These are phyloP conservation scores for Paecilomyces dactylethromorphus DNA, from an alignment of 2,329 filamentous ascomycete species.

Conservation along the genomic window DNA sequence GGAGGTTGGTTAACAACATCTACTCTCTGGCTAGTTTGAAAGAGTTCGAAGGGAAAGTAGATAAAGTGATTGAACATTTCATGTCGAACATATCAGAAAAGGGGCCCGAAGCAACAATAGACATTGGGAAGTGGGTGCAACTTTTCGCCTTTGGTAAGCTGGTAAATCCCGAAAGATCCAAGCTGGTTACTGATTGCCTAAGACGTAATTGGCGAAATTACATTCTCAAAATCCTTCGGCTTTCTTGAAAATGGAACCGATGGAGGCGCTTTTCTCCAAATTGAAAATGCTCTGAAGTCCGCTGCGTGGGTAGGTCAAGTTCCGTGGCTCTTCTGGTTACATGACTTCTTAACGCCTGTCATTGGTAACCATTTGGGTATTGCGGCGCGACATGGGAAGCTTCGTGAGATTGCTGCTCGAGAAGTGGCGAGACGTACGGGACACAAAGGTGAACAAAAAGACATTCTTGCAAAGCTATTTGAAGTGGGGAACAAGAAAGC, in stretches of 20 bases:
- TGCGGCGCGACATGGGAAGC: slow-evolving; percentile 23
- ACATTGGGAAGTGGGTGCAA: slow-evolving; percentile 3
- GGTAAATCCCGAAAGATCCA: slow-evolving; percentile 11
- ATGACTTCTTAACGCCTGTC: slow-evolving; percentile 28
- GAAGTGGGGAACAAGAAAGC: slow-evolving; percentile 30
- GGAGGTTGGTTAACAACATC: slow-evolving; percentile 24
- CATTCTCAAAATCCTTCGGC: slow-evolving; percentile 30
- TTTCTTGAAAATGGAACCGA: slow-evolving; percentile 28
- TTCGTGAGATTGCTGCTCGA: slow-evolving; percentile 16
- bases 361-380: slow-evolving; percentile 31
- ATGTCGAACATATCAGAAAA: slow-evolving; percentile 22
- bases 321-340: slow-evolving; percentile 27
- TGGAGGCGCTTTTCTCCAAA: slow-evolving; percentile 26
- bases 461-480: slow-evolving; percentile 33
- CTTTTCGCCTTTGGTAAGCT: slow-evolving; percentile 5
- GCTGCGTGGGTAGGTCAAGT: slow-evolving; percentile 33
- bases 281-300: slow-evolving; percentile 24
- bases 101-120: not conserved
- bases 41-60: slow-evolving; percentile 34
- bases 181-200: slow-evolving; percentile 7
- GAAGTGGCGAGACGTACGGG: slow-evolving; percentile 17
- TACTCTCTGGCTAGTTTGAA: slow-evolving; percentile 33
- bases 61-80: slow-evolving; percentile 29
- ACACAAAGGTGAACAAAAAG: slow-evolving; percentile 24
- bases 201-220: slow-evolving; percentile 39